phyloP scores from a whole-genome alignment of 2,329 filamentous ascomycete genomes.

The Knufia fluminis region DNA sequence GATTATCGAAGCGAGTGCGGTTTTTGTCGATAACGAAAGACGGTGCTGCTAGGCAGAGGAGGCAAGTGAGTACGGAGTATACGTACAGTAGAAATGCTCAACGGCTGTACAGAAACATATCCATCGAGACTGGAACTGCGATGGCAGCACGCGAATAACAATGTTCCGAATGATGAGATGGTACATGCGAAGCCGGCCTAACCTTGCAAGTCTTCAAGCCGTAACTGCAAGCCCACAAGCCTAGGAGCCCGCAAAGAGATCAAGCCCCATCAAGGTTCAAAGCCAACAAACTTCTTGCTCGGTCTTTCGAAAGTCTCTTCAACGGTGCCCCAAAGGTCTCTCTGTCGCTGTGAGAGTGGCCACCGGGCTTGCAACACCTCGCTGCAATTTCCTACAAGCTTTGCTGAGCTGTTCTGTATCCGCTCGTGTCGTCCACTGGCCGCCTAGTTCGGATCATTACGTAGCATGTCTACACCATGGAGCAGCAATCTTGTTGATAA shows the following conservation, averaged over 20 bases:
- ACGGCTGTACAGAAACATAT: slow-evolving; percentile 2
- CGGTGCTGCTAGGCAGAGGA: background rate
- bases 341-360: background rate
- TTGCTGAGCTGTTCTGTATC: too few species aligned
- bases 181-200: slow-evolving; percentile 1
- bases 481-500: too few species aligned
- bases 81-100: too few species aligned
- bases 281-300: background rate
- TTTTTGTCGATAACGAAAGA: slow-evolving; percentile 4
- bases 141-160: background rate
- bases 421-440: too few species aligned
- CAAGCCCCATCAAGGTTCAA: background rate
- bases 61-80: too few species aligned
- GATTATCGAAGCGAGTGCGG: background rate
- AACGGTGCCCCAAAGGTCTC: too few species aligned
- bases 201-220: background rate
- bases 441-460: too few species aligned
- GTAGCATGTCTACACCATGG: too few species aligned
- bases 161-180: slow-evolving; percentile 8
- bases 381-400: too few species aligned
- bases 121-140: too few species aligned
- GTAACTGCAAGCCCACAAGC: too few species aligned
- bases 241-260: background rate
- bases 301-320: too few species aligned
- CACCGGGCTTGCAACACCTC: background rate